These are phyloP conservation scores for Salvia sclarea DNA, from an alignment of 305 asterid genomes.

Conservation along the genomic window DNA sequence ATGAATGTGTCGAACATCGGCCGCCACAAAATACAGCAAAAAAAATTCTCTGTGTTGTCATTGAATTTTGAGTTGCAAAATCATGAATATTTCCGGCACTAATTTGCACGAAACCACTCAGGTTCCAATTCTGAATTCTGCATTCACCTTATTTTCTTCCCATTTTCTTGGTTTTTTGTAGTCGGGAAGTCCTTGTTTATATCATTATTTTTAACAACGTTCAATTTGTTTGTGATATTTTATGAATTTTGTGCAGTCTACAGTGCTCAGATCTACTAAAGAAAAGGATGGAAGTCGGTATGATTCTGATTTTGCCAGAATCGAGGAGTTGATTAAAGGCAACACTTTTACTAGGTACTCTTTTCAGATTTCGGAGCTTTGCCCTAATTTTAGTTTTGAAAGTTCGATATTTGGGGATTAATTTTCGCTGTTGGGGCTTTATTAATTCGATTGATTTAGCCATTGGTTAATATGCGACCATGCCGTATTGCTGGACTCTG, in stretches of 20 bases:
- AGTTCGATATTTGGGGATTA: conserved; percentile 17
- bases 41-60: background rate
- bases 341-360: conserved; percentile 68
- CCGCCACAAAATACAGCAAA: conserved; percentile 25
- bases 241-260: conserved; percentile 48
- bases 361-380: conserved; percentile 13
- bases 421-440: too few relatives aligned
- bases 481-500: conserved; percentile 7
- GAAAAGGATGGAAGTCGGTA: conserved; percentile 42
- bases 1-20: conserved; percentile 28
- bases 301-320: conserved; percentile 53
- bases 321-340: conserved; percentile 71
- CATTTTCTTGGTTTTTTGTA: background rate
- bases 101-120: conserved; percentile 25
- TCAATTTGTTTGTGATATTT: conserved; percentile 1
- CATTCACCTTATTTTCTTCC: background rate
- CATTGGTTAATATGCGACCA: background rate
- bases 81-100: conserved; percentile 26
- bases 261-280: conserved; percentile 46
- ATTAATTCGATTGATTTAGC: background rate
- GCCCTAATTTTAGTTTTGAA: conserved; percentile 34
- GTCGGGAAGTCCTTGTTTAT: background rate
- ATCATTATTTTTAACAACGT: background rate
- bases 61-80: background rate
- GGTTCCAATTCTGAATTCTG: conserved; percentile 24